phyloP scores from a whole-genome alignment of 2,329 filamentous ascomycete species.

The Cercospora zeina region DNA sequence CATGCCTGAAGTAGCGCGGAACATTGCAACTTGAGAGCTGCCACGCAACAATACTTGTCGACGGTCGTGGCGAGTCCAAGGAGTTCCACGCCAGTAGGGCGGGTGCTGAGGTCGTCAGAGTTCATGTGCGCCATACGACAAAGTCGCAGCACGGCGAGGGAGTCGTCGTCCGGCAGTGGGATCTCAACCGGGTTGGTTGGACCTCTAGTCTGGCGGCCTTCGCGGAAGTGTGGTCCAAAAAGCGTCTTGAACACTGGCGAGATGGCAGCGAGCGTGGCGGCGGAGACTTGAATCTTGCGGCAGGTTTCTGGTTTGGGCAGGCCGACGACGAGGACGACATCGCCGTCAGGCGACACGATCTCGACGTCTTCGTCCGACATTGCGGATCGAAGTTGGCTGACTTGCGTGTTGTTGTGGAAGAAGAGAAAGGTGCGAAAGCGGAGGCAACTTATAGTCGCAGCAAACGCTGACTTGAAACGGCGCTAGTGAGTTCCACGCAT shows the following conservation, averaged over 20 bases:
- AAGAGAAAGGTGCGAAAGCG: not conserved
- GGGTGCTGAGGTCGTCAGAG: not conserved
- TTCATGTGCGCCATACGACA: constrained; percentile 7
- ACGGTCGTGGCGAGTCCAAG: not conserved
- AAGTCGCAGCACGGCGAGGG: constrained; percentile 7
- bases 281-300: constrained; percentile 5
- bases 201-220: constrained; percentile 8
- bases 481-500: not conserved
- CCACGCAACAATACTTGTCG: not conserved
- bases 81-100: not conserved
- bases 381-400: not conserved
- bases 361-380: not conserved
- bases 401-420: not conserved
- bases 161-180: constrained; percentile 17
- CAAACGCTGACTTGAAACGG: not conserved
- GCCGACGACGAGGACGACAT: constrained; percentile 14
- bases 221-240: constrained; percentile 20
- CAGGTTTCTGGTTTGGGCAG: not conserved
- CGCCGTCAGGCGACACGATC: constrained; percentile 11
- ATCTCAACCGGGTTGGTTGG: constrained; percentile 10
- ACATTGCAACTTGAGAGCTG: not conserved
- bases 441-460: not conserved
- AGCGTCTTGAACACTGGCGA: constrained; percentile 16
- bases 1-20: not conserved
- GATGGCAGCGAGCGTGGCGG: not conserved